A percentile compares a stretch with the other conserved stretches of the same genome.
Conservation (phyloP, 306 rosid genomes). For the Vigna unguiculata region DNA sequence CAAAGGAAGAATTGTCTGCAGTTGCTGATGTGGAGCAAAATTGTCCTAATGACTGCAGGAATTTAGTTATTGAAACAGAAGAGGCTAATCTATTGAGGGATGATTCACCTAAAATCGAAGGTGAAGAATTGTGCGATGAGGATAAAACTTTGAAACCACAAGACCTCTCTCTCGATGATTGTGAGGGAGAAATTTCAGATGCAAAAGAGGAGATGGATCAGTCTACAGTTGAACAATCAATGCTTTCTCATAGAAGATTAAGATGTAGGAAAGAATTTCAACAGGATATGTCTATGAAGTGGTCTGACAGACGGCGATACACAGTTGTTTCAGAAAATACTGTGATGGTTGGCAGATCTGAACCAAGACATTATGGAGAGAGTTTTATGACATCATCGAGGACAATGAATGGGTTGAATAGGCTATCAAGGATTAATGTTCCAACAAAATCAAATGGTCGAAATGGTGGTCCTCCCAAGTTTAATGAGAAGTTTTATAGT, state of each 20-base stretch:
- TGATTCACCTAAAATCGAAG: conserved; percentile 65
- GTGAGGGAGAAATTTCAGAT: conserved; percentile 61
- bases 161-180: conserved; percentile 55
- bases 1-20: conserved; percentile 66
- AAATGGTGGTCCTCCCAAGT: conserved; percentile 65
- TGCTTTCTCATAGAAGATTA: conserved; percentile 60
- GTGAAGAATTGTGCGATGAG: conserved; percentile 60
- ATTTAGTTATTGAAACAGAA: conserved; percentile 62
- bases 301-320: conserved; percentile 74
- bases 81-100: conserved; percentile 55
- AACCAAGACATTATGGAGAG: conserved; percentile 70
- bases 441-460: conserved; percentile 72
- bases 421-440: conserved; percentile 66
- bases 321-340: conserved; percentile 69
- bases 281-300: conserved; percentile 66
- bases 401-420: conserved; percentile 53
- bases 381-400: conserved; percentile 65
- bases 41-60: conserved; percentile 54
- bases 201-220: conserved; percentile 59
- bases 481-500: conserved; percentile 67
- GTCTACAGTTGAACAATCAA: conserved; percentile 67
- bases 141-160: conserved; percentile 53
- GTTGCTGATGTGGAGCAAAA: conserved; percentile 67
- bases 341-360: conserved; percentile 56
- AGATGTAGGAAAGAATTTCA: conserved; percentile 76